These are phyloP conservation scores for Heterobasidion occidentale DNA, from an alignment of 1,284 basidiomycete genomes.

Conservation along the genomic window DNA sequence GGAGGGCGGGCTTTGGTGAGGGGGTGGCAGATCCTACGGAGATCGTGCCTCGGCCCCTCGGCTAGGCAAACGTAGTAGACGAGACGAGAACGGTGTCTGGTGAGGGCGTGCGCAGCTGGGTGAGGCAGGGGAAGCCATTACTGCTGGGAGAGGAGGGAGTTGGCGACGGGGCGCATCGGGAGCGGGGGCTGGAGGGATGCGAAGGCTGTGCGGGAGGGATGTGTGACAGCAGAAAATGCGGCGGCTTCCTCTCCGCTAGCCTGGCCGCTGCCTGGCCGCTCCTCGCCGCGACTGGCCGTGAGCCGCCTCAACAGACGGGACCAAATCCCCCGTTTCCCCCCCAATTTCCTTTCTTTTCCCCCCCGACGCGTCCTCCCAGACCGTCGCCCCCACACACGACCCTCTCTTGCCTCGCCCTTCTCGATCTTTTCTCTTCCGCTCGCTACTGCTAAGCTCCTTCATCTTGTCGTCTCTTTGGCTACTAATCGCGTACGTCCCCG, in stretches of 20 bases:
- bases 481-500: conserved; percentile 2
- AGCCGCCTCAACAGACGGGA: not conserved
- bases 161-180: not conserved
- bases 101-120: not conserved
- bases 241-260: not conserved
- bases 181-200: not conserved
- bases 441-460: not conserved
- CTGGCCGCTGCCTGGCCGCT: no score
- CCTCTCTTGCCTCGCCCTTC: conserved; percentile 1
- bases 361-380: conserved; percentile 4
- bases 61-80: no score
- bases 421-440: not conserved
- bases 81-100: no score
- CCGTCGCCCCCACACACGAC: not conserved
- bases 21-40: not conserved
- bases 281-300: not conserved
- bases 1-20: not conserved
- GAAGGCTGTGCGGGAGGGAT: not conserved
- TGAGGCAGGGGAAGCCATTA: no score
- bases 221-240: not conserved
- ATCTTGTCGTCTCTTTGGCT: not conserved
- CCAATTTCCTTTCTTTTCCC: conserved; percentile 1
- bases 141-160: no score
- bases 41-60: not conserved
- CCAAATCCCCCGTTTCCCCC: conserved; percentile 1